Conservation (phyloP, 2,329 filamentous ascomycete species). For the Didymella segeticola region DNA sequence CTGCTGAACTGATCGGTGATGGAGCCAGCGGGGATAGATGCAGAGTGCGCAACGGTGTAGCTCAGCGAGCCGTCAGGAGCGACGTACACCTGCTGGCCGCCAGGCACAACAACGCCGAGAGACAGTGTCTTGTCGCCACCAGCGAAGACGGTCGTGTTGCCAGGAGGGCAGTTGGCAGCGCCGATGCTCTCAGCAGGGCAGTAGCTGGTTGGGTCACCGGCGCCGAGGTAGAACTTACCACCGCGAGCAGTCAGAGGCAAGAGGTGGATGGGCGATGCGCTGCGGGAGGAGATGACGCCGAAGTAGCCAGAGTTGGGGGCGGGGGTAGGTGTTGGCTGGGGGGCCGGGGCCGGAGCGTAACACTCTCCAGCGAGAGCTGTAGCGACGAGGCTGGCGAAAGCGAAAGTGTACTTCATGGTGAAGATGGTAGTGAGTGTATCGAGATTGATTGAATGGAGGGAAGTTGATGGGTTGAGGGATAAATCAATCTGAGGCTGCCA, state of each 20-base stretch:
- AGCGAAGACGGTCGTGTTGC: slow-evolving; percentile 56
- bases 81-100: slow-evolving; percentile 68
- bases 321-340: slow-evolving; percentile 7
- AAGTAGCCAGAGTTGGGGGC: slow-evolving; percentile 42
- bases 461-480: background rate
- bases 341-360: slow-evolving; percentile 11
- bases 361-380: slow-evolving; percentile 30
- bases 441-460: background rate
- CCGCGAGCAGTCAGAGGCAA: slow-evolving; percentile 56
- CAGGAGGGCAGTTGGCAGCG: slow-evolving; percentile 53
- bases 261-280: slow-evolving; percentile 59
- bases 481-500: slow-evolving; percentile 1
- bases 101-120: slow-evolving; percentile 64
- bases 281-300: slow-evolving; percentile 53
- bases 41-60: slow-evolving; percentile 65
- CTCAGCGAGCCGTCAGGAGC: slow-evolving; percentile 60
- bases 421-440: slow-evolving; percentile 3
- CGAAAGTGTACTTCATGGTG: slow-evolving; percentile 46
- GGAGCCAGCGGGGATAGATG: slow-evolving; percentile 59
- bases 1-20: slow-evolving; percentile 57
- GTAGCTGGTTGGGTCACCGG: slow-evolving; percentile 55
- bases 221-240: slow-evolving; percentile 59
- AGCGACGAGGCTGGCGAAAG: slow-evolving; percentile 37
- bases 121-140: slow-evolving; percentile 40
- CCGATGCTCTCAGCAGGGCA: slow-evolving; percentile 52